A percentile compares a stretch with the other conserved stretches of the same genome.
phyloP scores from a whole-genome alignment of 768 basidiomycete species.

The Sistotremastrum niveocremeum region DNA sequence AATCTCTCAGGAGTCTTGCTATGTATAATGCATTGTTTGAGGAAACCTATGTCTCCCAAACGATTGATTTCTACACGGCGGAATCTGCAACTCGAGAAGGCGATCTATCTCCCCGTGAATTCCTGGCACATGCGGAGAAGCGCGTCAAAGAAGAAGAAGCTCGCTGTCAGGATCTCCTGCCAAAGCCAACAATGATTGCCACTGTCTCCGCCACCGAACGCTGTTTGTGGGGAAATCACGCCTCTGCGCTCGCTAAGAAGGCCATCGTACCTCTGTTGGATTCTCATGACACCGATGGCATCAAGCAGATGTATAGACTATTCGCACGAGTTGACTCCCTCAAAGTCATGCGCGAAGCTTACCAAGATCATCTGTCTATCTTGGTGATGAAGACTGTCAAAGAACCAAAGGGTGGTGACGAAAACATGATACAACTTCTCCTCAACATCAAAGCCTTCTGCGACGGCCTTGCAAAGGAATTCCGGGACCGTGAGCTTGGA shows the following conservation, averaged over 20 bases:
- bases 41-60: conserved; percentile 34
- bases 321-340: conserved; percentile 46
- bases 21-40: conserved; percentile 47
- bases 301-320: conserved; percentile 44
- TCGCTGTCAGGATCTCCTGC: conserved; percentile 37
- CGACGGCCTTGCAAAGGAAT: conserved; percentile 21
- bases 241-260: conserved; percentile 19
- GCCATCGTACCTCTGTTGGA: conserved; percentile 43
- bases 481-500: conserved; percentile 39
- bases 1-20: conserved; percentile 40
- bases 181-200: conserved; percentile 32
- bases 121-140: conserved; percentile 34
- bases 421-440: conserved; percentile 64
- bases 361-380: conserved; percentile 21
- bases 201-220: conserved; percentile 30
- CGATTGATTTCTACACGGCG: conserved; percentile 36
- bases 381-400: conserved; percentile 52
- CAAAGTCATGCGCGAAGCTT: conserved; percentile 45
- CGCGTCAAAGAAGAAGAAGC: conserved; percentile 45
- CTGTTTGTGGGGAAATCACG: conserved; percentile 16
- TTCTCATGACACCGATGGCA: conserved; percentile 25
- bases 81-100: conserved; percentile 33
- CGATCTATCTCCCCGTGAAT: conserved; percentile 31
- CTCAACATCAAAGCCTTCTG: conserved; percentile 52
- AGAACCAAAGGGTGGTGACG: conserved; percentile 44